Percentiles rank a stretch among this genome's conserved stretches.
Conservation (phyloP, 2,329 filamentous ascomycete genomes). For the Fusarium equiseti region DNA sequence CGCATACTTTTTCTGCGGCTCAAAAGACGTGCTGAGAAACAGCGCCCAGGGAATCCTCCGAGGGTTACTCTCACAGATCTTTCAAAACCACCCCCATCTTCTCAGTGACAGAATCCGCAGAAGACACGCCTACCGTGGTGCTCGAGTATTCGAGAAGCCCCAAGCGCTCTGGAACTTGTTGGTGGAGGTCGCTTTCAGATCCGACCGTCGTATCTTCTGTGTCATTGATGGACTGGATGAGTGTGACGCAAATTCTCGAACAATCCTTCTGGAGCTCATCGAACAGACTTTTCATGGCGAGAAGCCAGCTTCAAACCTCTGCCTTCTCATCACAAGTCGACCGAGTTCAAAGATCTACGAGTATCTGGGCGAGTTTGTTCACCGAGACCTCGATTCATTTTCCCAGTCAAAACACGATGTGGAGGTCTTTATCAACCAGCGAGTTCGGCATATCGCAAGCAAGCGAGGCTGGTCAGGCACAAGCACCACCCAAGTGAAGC, state of each 20-base stretch:
- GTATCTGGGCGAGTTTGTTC: conserved; percentile 31
- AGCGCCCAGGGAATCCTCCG: conserved; percentile 25
- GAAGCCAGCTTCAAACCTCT: conserved; percentile 23
- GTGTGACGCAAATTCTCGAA: conserved; percentile 21
- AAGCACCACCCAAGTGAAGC: conserved; percentile 23
- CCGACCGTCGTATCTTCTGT: conserved; percentile 28
- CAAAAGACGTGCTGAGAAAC: conserved; percentile 24
- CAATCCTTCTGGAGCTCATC: conserved; percentile 22
- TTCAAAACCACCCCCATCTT: conserved; percentile 28
- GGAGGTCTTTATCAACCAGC: conserved; percentile 36
- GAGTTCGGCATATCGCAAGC: conserved; percentile 22
- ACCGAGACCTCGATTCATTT: conserved; percentile 42
- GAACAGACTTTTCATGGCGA: conserved; percentile 25
- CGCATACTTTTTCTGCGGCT: conserved; percentile 27
- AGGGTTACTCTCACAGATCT: conserved; percentile 26
- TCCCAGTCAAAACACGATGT: conserved; percentile 33
- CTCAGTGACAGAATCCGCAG: conserved; percentile 33
- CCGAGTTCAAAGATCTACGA: conserved; percentile 25
- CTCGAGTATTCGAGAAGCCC: conserved; percentile 26
- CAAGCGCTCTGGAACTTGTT: conserved; percentile 31
- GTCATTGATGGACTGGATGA: conserved; percentile 30
- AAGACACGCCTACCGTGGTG: conserved; percentile 23
- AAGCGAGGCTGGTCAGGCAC: conserved; percentile 35
- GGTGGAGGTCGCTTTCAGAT: conserved; percentile 29
- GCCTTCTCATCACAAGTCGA: conserved; percentile 15